Evolutionary conservation across 257 asterid genomes (phyloP), one percentile per base, ranked within the genome.

Genomic region (Salvia rosmarinus): DNA sequence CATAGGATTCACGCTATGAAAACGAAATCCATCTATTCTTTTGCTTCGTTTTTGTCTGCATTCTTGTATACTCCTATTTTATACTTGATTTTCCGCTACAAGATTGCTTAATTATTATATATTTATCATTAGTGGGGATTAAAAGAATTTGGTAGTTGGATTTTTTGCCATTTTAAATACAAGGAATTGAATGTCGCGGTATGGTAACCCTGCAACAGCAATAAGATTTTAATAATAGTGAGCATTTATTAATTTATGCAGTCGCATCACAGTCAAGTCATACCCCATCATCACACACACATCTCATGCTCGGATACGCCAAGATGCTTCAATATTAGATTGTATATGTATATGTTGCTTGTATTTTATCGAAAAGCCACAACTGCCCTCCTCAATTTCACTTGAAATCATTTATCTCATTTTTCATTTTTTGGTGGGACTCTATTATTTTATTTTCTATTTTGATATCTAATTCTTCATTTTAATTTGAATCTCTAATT

Each of bases 1-100:
- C 51, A 44, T 16, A n/a, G 60, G 61, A 54, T 71, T 71, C 75
- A 66, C 67, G 73, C 5, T 23, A 10, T 72, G 79, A 80, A 67
- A 79, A 68, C 57, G 78, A 37, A 67, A 20, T 50, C 75, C 47
- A 62, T 28, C 56, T 20, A 62, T 37, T 42, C 20, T 21, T 71
- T 62, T 60, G 9, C 21, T 3, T 16, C 8, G 7, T 28, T 68
- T 17, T 78, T 74, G 47, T 57, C 37, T 50, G 37, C 34, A 32
- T 51, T 4, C 21, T 37, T 58, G 47, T 12, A 23, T 66, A n/a
- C n/a, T n/a, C n/a, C n/a, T n/a, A n/a, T n/a, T n/a, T n/a, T n/a
- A n/a, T n/a, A n/a, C n/a, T n/a, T n/a, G n/a, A n/a, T n/a, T n/a
- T n/a, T n/a, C n/a, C n/a, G n/a, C n/a, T n/a, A n/a, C n/a, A n/a